Percentiles rank a stretch among this genome's conserved stretches.
These are phyloP conservation scores for Theileria equi DNA, from an alignment of 169 alveolate species.

Conservation along the genomic window DNA sequence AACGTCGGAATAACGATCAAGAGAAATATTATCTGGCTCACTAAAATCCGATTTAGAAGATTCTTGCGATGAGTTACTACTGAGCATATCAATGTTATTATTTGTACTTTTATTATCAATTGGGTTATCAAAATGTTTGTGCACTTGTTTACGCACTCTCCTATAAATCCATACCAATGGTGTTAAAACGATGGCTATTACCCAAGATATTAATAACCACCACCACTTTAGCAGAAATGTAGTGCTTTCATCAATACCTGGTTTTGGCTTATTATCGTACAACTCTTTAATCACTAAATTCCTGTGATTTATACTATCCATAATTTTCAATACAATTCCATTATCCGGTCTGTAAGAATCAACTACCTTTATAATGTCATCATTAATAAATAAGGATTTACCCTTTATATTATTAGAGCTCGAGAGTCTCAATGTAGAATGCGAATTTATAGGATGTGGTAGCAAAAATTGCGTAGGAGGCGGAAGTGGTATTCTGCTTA, in stretches of 20 bases:
- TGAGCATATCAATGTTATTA: background rate
- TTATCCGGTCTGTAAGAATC: background rate
- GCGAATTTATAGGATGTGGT: slow-evolving; percentile 3
- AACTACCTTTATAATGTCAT: slow-evolving; percentile 36
- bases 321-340: background rate
- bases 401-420: slow-evolving; percentile 33
- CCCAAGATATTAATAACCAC: slow-evolving; percentile 29
- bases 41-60: background rate
- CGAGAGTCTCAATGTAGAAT: background rate
- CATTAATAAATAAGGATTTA: slow-evolving; percentile 22
- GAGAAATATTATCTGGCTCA: background rate
- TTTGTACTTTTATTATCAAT: background rate
- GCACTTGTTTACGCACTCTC: slow-evolving; percentile 6
- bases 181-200: slow-evolving; percentile 6
- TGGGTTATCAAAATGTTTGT: slow-evolving; percentile 7
- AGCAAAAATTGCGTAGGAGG: slow-evolving; percentile 54
- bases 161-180: slow-evolving; percentile 17
- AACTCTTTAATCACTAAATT: background rate
- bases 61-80: too few species aligned
- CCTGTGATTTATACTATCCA: background rate
- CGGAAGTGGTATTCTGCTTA: slow-evolving; percentile 45
- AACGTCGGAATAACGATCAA: background rate
- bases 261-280: background rate
- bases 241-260: background rate
- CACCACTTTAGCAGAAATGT: slow-evolving; percentile 15